These are phyloP conservation scores for Emergomyces pasteurianus DNA, from an alignment of 2,329 filamentous ascomycete genomes.

Conservation along the genomic window DNA sequence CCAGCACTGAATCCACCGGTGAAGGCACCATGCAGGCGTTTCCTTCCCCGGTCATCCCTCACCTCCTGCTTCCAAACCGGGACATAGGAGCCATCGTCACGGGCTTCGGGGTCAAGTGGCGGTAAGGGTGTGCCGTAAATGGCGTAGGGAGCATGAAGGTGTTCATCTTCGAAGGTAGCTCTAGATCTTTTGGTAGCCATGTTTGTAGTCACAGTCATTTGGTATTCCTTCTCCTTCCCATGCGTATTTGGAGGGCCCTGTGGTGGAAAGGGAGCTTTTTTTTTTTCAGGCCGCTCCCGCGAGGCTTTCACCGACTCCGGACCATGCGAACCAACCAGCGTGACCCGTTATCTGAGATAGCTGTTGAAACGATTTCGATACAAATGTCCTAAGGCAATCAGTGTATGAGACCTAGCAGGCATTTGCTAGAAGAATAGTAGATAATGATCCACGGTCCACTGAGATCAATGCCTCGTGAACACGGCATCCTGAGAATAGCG, in stretches of 20 bases:
- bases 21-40: slow-evolving; percentile 89
- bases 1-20: slow-evolving; percentile 95
- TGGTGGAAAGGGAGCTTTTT: not conserved
- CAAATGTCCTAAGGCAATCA: not conserved
- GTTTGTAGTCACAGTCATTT: not conserved
- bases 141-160: slow-evolving; percentile 59
- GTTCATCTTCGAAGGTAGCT: slow-evolving; percentile 61
- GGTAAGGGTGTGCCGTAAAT: slow-evolving; percentile 78
- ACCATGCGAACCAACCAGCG: not conserved
- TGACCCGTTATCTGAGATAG: not conserved
- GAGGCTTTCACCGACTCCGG: not conserved
- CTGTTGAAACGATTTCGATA: not conserved
- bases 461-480: not conserved
- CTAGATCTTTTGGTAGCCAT: slow-evolving; percentile 76
- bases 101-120: slow-evolving; percentile 58
- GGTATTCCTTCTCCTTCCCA: not conserved
- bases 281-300: not conserved
- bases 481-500: not conserved
- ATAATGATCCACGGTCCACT: not conserved
- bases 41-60: slow-evolving; percentile 79
- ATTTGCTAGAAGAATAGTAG: not conserved
- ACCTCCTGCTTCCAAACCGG: slow-evolving; percentile 99
- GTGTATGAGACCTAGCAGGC: not conserved
- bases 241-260: not conserved
- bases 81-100: slow-evolving; percentile 84